These are phyloP conservation scores for Colletotrichum sp. DNA, from an alignment of 2,329 filamentous ascomycete species.

Conservation along the genomic window DNA sequence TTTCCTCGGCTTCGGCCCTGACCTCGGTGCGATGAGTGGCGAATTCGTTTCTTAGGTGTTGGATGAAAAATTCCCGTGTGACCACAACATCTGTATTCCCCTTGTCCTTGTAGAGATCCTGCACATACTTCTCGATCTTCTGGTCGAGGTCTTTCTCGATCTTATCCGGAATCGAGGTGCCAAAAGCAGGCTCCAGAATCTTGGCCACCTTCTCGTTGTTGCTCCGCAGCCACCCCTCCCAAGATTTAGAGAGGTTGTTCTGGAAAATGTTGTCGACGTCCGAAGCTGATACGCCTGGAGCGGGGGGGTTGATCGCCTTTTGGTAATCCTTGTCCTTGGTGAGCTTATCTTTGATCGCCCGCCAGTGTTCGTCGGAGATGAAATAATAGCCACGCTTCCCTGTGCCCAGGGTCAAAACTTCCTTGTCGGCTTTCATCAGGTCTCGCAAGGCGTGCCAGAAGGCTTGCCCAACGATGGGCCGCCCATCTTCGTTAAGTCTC, in stretches of 20 bases:
- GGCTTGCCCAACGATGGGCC: slow-evolving; percentile 57
- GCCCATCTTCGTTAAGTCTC: slow-evolving; percentile 54
- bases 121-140: slow-evolving; percentile 38
- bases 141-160: slow-evolving; percentile 32
- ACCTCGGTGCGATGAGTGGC: slow-evolving; percentile 41
- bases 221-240: slow-evolving; percentile 56
- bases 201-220: slow-evolving; percentile 47
- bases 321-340: slow-evolving; percentile 26
- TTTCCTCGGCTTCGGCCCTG: slow-evolving; percentile 40
- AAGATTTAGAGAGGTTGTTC: slow-evolving; percentile 41
- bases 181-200: slow-evolving; percentile 23
- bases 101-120: slow-evolving; percentile 36
- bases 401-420: slow-evolving; percentile 51
- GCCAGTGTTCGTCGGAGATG: slow-evolving; percentile 52
- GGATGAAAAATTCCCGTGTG: slow-evolving; percentile 53
- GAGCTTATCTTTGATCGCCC: slow-evolving; percentile 46
- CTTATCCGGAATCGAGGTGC: slow-evolving; percentile 26
- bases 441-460: slow-evolving; percentile 70
- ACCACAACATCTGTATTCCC: slow-evolving; percentile 43
- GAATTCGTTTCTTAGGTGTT: slow-evolving; percentile 44
- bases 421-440: slow-evolving; percentile 53
- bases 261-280: slow-evolving; percentile 32
- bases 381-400: slow-evolving; percentile 38
- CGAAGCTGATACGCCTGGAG: slow-evolving; percentile 16
- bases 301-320: slow-evolving; percentile 28